Evolutionary conservation across 345 rosid species (phyloP).

Genomic region (Erucastrum elatum): DNA sequence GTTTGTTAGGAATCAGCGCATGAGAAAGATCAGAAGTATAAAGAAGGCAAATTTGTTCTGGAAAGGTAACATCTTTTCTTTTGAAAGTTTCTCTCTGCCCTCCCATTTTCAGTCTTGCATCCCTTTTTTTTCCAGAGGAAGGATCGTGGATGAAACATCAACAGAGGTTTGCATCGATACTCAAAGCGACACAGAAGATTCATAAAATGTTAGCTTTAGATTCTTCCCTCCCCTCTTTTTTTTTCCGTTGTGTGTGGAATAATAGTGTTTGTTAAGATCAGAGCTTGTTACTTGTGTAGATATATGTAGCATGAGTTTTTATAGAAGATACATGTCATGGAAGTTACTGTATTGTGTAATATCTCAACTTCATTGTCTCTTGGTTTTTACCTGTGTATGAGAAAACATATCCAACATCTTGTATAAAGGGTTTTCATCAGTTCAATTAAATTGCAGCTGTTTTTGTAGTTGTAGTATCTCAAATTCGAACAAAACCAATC

Average conservation of each 20-base stretch:
- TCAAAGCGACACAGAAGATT: slow-evolving; percentile 62
- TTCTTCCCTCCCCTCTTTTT: not conserved
- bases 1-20: slow-evolving; percentile 65
- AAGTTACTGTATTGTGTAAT: not conserved
- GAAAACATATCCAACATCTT: not conserved
- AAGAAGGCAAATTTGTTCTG: slow-evolving; percentile 78
- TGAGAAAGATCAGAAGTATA: slow-evolving; percentile 70
- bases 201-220: slow-evolving; percentile 22
- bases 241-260: not conserved
- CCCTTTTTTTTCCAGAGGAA: slow-evolving; percentile 49
- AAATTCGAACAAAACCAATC: not conserved
- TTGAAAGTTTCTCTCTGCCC: not conserved
- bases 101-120: slow-evolving; percentile 3
- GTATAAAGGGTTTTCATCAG: not conserved
- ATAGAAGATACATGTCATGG: not conserved
- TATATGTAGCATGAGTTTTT: slow-evolving; percentile 13
- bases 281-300: slow-evolving; percentile 28
- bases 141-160: slow-evolving; percentile 74
- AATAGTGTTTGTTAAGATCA: slow-evolving; percentile 17
- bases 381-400: not conserved
- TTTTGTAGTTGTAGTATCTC: not conserved
- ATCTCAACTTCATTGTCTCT: not conserved
- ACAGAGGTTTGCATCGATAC: slow-evolving; percentile 60
- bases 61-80: slow-evolving; percentile 58
- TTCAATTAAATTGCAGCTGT: not conserved